phyloP scores from a whole-genome alignment of 2,329 filamentous ascomycete genomes.

The Cercospora janseana region DNA sequence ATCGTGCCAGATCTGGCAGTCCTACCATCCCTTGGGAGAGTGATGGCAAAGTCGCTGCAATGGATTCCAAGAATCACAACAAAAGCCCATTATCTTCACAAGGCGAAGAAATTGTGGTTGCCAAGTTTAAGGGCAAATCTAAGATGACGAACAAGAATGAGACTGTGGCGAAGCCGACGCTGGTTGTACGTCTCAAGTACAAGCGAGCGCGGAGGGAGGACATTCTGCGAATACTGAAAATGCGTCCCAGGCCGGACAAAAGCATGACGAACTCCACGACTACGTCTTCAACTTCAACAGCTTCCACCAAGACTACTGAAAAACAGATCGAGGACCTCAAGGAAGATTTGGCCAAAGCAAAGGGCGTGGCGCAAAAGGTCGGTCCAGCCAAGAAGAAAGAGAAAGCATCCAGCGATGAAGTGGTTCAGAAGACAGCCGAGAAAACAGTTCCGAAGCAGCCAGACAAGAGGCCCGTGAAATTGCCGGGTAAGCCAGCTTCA shows the following conservation, averaged over 20 bases:
- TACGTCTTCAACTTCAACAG: constrained; percentile 16
- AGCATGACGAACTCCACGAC: constrained; percentile 13
- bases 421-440: constrained; percentile 3
- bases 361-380: constrained; percentile 36
- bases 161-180: constrained; percentile 14
- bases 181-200: constrained; percentile 34
- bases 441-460: constrained; percentile 11
- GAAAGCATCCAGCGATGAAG: constrained; percentile 13
- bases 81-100: constrained; percentile 22
- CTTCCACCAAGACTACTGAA: constrained; percentile 13
- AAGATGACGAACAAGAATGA: constrained; percentile 11
- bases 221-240: constrained; percentile 34
- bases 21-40: constrained; percentile 28
- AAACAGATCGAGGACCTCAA: constrained; percentile 21
- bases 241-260: constrained; percentile 29
- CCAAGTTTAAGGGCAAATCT: constrained; percentile 17
- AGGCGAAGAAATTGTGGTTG: constrained; percentile 27
- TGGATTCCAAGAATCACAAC: constrained; percentile 12
- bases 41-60: constrained; percentile 22
- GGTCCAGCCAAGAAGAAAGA: constrained; percentile 26
- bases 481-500: constrained; percentile 15
- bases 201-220: constrained; percentile 29
- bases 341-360: constrained; percentile 22
- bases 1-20: constrained; percentile 32
- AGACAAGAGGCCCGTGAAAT: constrained; percentile 15